Evolutionary conservation across 805 yeast genomes (phyloP).

Genomic region (Debaryomyces prosopidis): DNA sequence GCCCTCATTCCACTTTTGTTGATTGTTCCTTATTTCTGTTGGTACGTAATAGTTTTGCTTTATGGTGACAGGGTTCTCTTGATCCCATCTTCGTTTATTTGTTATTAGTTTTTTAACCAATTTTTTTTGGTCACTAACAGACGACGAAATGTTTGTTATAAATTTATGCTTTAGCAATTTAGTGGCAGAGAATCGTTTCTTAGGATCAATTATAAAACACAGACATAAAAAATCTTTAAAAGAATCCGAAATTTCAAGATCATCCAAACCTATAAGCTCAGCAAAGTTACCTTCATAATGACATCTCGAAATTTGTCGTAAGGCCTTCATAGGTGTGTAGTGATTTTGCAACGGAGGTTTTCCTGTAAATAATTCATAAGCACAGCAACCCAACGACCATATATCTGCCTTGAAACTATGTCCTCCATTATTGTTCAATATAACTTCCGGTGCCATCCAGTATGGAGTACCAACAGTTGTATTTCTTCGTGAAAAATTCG

Average conservation of each 20-base stretch:
- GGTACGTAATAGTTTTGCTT: slow-evolving; percentile 36
- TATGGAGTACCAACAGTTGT: slow-evolving; percentile 59
- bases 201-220: slow-evolving; percentile 37
- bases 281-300: slow-evolving; percentile 29
- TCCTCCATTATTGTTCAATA: slow-evolving; percentile 58
- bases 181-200: slow-evolving; percentile 30
- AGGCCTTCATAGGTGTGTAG: slow-evolving; percentile 45
- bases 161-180: slow-evolving; percentile 35
- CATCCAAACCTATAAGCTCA: slow-evolving; percentile 24
- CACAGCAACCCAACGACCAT: slow-evolving; percentile 81
- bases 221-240: slow-evolving; percentile 33
- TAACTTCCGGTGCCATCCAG: slow-evolving; percentile 68
- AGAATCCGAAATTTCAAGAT: slow-evolving; percentile 18
- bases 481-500: slow-evolving; percentile 43
- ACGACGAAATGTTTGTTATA: slow-evolving; percentile 19
- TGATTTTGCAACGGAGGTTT: slow-evolving; percentile 62
- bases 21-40: slow-evolving; percentile 36
- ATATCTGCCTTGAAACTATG: slow-evolving; percentile 63
- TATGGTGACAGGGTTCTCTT: slow-evolving; percentile 32
- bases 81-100: slow-evolving; percentile 39
- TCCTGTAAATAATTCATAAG: slow-evolving; percentile 69
- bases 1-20: slow-evolving; percentile 26
- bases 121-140: slow-evolving; percentile 12
- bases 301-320: slow-evolving; percentile 38
- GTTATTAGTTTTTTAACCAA: slow-evolving; percentile 32